phyloP scores from a whole-genome alignment of 371 early-diverging fungal species.

The Capillidium heterosporum region DNA sequence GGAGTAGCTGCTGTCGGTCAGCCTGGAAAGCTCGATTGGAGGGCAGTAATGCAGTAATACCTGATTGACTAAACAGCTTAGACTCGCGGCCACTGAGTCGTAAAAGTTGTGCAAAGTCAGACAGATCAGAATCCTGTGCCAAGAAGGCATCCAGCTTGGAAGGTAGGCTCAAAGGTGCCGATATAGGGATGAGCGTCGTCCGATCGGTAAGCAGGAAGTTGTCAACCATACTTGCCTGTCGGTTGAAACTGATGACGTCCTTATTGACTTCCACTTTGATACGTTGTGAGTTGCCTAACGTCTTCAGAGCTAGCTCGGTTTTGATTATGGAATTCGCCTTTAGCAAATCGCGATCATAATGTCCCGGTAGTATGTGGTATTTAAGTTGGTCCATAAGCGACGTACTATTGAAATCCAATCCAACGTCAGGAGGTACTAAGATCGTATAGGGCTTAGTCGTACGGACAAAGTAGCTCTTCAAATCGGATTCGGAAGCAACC shows the following conservation, averaged over 20 bases:
- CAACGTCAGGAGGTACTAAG: neutral
- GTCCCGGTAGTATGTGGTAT: constrained; percentile 1
- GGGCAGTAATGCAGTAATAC: neutral
- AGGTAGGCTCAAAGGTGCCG: neutral
- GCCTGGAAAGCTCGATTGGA: neutral
- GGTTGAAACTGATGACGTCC: too few relatives aligned
- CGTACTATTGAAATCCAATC: neutral
- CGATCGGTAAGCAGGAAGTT: too few relatives aligned
- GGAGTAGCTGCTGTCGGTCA: neutral
- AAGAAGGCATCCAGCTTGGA: neutral
- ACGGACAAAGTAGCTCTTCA: neutral
- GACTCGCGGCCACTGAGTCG: neutral
- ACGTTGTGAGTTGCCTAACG: too few relatives aligned
- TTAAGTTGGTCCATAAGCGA: neutral
- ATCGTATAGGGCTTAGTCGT: neutral
- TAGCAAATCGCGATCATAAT: neutral
- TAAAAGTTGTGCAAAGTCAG: neutral
- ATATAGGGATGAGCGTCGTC: neutral
- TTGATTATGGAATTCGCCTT: too few relatives aligned
- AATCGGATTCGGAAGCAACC: neutral
- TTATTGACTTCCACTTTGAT: too few relatives aligned
- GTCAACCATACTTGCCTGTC: too few relatives aligned
- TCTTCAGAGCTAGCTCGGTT: too few relatives aligned
- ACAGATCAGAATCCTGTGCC: neutral
- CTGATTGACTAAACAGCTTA: neutral